Evolutionary conservation across 2,329 filamentous ascomycete genomes (phyloP).

Genomic region (Aspergillus brunneoviolaceus): DNA sequence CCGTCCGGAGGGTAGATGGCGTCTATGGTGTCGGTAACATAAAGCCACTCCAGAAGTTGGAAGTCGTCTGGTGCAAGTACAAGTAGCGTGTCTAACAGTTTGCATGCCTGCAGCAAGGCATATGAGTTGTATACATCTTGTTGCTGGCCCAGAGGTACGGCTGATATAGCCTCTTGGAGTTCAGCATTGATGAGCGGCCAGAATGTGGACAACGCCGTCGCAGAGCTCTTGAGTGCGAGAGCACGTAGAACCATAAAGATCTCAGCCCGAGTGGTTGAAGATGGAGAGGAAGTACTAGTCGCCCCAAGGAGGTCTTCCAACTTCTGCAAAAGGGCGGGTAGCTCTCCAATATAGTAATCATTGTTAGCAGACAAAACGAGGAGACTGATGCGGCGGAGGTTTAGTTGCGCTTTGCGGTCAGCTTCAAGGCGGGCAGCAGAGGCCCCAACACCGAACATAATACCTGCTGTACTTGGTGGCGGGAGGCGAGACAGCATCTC

Average conservation of each 20-base stretch:
- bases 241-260: slow-evolving; percentile 85
- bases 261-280: slow-evolving; percentile 82
- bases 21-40: slow-evolving; percentile 94
- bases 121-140: slow-evolving; percentile 75
- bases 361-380: slow-evolving; percentile 73
- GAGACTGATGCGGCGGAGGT: slow-evolving; percentile 76
- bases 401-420: slow-evolving; percentile 88
- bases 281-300: slow-evolving; percentile 85
- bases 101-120: slow-evolving; percentile 85
- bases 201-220: slow-evolving; percentile 75
- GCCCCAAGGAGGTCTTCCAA: slow-evolving; percentile 82
- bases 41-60: slow-evolving; percentile 97
- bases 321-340: slow-evolving; percentile 74
- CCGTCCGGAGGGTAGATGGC: slow-evolving; percentile 78
- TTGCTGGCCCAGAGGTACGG: slow-evolving; percentile 67
- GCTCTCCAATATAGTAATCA: slow-evolving; percentile 77
- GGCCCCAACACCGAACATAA: slow-evolving; percentile 97
- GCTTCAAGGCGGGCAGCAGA: slow-evolving; percentile 92
- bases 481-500: slow-evolving; percentile 78
- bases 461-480: slow-evolving; percentile 85
- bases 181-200: slow-evolving; percentile 92
- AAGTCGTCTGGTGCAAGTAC: slow-evolving; percentile 90
- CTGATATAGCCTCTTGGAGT: slow-evolving; percentile 74
- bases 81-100: slow-evolving; percentile 85
- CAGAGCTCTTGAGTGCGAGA: slow-evolving; percentile 73